Base-by-base conservation (phyloP, 164 flowering plant species). In the Magnolia kwangsiensis region DNA sequence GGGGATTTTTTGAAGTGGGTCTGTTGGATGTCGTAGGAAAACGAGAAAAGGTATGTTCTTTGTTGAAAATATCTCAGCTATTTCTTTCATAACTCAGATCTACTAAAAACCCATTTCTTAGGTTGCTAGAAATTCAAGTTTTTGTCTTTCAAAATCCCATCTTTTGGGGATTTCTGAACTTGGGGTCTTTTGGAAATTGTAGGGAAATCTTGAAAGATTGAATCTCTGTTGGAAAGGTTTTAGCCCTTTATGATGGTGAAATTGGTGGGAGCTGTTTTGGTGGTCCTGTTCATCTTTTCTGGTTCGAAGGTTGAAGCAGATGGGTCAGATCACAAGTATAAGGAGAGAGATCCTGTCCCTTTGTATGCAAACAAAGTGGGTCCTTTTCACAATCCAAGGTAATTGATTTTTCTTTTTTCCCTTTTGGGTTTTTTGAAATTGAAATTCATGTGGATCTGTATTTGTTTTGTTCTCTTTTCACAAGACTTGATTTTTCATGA, bases 331-430 rank as follows among this genome's bases (percentile, higher is more conserved):
- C 80, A 78, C 67, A 78, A 58, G 68, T 78, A 78, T 37, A 73
- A 73, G 49, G 73, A 78, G 50, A 50, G 72, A 59, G 80, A 78
- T 20, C 72, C 16, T 55, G 80, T 78, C 16, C 80, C 80, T 19
- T 74, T 78, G 72, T 78, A 78, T 68, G 80, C 76, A 31, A 78
- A 78, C 80, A 78, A 78, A 78, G 80, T 78, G 16, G 80, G 80
- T 23, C 80, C 80, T 74, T 78, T 78, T 69, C 80, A 78, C 71
- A 78, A 78, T 51, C 80, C 80, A n/a, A 78, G 80, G 80, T 78
- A 45, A 72, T 50, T 71, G 8, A 8, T 50, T 20, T 65, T 24
- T 9, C 1, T 63, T 24, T 10, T 4, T 24, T 24, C 21, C 14
- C 27, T 65, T 65, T 65, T 20, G 6, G 11, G 11, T 65, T 65